phyloP scores from a whole-genome alignment of 345 rosid species.

The Eucalyptus virginea region DNA sequence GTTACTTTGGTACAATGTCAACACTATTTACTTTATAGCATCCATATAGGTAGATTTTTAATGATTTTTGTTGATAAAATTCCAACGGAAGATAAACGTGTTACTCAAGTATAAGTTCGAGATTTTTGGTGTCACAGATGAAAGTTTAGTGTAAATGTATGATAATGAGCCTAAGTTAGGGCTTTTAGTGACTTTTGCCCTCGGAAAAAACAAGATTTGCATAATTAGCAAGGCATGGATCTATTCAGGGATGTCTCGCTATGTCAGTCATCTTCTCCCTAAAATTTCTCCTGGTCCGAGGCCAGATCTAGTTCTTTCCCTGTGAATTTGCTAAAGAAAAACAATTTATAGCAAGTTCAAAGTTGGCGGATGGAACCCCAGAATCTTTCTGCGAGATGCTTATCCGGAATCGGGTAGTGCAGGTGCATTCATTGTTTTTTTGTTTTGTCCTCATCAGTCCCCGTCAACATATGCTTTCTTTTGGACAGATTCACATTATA shows the following conservation, averaged over 20 bases:
- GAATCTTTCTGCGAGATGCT: not conserved
- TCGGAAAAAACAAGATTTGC: not conserved
- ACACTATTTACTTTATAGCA: too few species aligned
- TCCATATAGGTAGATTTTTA: too few species aligned
- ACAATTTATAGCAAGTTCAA: not conserved
- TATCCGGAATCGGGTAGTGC: not conserved
- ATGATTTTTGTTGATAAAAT: too few species aligned
- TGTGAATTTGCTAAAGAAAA: not conserved
- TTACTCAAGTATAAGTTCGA: too few species aligned
- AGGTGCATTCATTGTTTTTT: not conserved
- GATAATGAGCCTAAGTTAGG: too few species aligned
- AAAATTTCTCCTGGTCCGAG: not conserved
- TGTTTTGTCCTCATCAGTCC: not conserved
- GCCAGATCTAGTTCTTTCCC: not conserved
- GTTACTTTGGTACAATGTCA: rapidly evolving
- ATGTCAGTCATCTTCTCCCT: not conserved
- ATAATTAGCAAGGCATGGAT: not conserved
- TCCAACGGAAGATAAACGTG: too few species aligned
- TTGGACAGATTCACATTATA: not conserved
- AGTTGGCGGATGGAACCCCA: not conserved
- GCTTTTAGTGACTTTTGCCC: too few species aligned
- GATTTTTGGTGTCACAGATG: rapidly evolving
- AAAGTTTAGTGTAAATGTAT: too few species aligned
- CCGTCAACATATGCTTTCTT: not conserved
- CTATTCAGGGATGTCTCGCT: not conserved